Evolutionary conservation across 2,329 filamentous ascomycete genomes (phyloP), one percentile per base, ranked within the genome.

Genomic region (Scleromitrula shiraiana): DNA sequence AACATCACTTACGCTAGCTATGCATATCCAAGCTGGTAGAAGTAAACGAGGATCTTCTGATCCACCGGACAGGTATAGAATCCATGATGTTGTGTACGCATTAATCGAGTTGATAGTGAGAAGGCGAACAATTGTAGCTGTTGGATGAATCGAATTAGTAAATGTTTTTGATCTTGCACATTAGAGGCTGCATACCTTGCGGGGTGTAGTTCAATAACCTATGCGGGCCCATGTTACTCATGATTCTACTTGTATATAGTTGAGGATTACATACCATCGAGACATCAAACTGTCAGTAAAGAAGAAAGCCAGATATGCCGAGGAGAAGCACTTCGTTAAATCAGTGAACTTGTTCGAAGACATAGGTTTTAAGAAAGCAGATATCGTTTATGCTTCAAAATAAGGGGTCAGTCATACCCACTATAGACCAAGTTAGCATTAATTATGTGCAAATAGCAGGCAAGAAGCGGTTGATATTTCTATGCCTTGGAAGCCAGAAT

Each of bases 231-330:
- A 29, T 22, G 23, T 45, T 49, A 38, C 29, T 23, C 49, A 35
- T 7, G 40, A 10, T n/a, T 26, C 41, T 8, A 17, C 46, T 26
- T 26, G 29, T 43, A 8, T 24, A 20, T 32, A 19, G 15, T 37
- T 26, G 10, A 15, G 17, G 32, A 26, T 15, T 36, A 67, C 73
- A 37, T 62, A 86, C 83, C 85, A 90, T 67, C 86, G 74, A 53
- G 84, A 88, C 85, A 90, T 89, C 59, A 90, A 76, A 66, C 85
- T 88, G 67, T 90, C 85, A 49, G 84, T 86, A 64, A 90, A 90
- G 70, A 88, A 86, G 66, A 88, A 90, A 42, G 83, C 85, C 51
- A 89, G 75, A 65, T 88, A 88, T 46, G 82, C 85, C 17, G 83
- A 86, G 50, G 84, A 82, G 61, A 78, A 80, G 68, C 84, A 88